Evolutionary conservation across 2,329 filamentous ascomycete genomes (phyloP).

Genomic region (Colletotrichum paranaense): DNA sequence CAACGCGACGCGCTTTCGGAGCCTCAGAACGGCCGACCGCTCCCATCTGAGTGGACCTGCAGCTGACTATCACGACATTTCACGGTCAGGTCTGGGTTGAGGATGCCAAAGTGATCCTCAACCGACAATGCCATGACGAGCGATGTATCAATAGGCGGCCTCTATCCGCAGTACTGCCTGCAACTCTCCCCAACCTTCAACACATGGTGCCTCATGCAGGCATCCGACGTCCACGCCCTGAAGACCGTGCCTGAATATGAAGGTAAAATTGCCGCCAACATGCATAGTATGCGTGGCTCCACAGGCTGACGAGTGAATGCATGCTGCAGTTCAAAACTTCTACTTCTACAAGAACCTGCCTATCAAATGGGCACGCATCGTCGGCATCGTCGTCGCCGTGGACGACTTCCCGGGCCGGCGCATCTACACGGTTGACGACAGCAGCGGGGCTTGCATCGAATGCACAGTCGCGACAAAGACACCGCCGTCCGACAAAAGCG

Average conservation of each 20-base stretch:
- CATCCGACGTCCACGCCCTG: conserved; percentile 61
- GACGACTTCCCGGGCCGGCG: conserved; percentile 60
- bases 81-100: background rate
- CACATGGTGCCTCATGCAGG: conserved; percentile 68
- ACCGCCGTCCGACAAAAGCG: conserved; percentile 2
- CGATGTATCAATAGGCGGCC: conserved; percentile 42
- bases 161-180: conserved; percentile 74
- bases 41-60: background rate
- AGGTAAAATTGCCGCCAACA: conserved; percentile 51
- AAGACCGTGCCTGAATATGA: conserved; percentile 61
- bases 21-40: background rate
- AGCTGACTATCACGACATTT: background rate
- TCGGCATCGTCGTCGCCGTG: conserved; percentile 75
- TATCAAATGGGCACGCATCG: conserved; percentile 78
- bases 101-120: background rate
- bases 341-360: conserved; percentile 81
- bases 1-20: conserved; percentile 7
- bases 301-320: background rate
- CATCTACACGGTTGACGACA: conserved; percentile 73
- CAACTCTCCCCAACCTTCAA: conserved; percentile 70
- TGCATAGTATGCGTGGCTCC: background rate
- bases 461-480: conserved; percentile 45
- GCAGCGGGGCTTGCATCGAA: conserved; percentile 70
- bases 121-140: conserved; percentile 63
- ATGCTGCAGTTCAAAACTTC: conserved; percentile 57